Evolutionary conservation across 305 asterid species (phyloP).

Genomic region (Fraxinus sp.): DNA sequence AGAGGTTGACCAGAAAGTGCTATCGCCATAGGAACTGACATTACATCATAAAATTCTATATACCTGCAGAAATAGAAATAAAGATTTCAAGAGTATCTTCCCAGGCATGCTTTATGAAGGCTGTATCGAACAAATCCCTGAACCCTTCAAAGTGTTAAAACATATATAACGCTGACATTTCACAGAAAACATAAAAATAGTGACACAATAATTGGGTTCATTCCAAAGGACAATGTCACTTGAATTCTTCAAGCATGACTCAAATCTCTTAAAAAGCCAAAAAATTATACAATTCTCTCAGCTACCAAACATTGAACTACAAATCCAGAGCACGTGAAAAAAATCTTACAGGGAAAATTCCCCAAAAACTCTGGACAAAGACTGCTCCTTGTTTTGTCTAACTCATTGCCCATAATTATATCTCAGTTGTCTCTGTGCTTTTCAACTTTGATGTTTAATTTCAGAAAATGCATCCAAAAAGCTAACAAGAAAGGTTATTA

Average conservation of each 20-base stretch:
- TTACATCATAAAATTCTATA: constrained; percentile 60
- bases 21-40: constrained; percentile 82
- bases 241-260: not conserved
- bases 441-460: not conserved
- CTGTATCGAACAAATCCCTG: not conserved
- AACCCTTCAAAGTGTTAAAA: not conserved
- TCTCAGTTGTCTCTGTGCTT: not conserved
- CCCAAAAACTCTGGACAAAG: constrained; percentile 1
- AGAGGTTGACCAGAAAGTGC: constrained; percentile 76
- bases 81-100: not conserved
- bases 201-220: not conserved
- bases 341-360: constrained; percentile 8
- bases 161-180: constrained; percentile 8
- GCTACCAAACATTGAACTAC: constrained; percentile 7
- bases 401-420: constrained; percentile 7
- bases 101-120: not conserved
- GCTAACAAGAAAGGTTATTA: not conserved
- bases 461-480: constrained; percentile 8
- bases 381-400: constrained; percentile 1
- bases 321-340: constrained; percentile 7
- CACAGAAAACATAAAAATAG: not conserved
- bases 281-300: not conserved
- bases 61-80: constrained; percentile 44
- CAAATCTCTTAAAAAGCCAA: constrained; percentile 8
- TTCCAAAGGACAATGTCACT: constrained; percentile 1